Base-by-base conservation (phyloP, 352 stramenopile species). In the Globisporangium yorkense region DNA sequence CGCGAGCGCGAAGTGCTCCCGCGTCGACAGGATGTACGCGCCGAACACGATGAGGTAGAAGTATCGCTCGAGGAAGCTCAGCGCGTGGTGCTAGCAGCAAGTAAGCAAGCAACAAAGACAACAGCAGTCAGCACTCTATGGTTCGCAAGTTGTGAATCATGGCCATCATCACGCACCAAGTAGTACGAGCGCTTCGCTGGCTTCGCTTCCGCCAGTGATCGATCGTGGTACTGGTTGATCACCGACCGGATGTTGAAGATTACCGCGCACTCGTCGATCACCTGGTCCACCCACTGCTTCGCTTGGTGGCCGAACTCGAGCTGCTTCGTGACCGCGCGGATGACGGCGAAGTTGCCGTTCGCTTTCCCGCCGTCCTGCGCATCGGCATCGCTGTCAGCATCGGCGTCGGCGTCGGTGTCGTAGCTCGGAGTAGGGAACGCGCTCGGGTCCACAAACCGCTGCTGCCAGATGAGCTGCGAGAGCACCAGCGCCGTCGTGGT, bases 11-110 rank as follows among this genome's bases (percentile, higher is more conserved):
- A 68, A 15, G 2, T 70, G 51, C n/a, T 58, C 18, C 51, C 29
- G 50, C n/a, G 51, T 63, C 16, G 50, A 58, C 3, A 94, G 65
- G 54, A 95, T 77, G 65, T 95, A 96, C 10, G 75, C 70, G 44
- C 81, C 87, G 64, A 96, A 96, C 1, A 94, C 74, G 60, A 96
- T 86, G 16, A 96, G 70, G 54, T 94, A 93, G 52, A 95, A 93
- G 60, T 96, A 96, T 2, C 86, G 79, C 62, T 94, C 79, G 3
- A 96, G 58, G 51, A 92, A 93, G 54, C 80, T 92, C 68, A 92
- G 80, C 15, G 87, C 87, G 41, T 89, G 87, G 54, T 92, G 84
- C 77, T 88, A 54, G 7, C 39, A 24, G 12, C 6, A 18, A 39
- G 27, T 7, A 51, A 59, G n/a, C 27, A 58, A 35, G 12, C 27